Evolutionary conservation across 192 early-diverging fungal genomes (phyloP).

Genomic region (Paraglomus occultum): DNA sequence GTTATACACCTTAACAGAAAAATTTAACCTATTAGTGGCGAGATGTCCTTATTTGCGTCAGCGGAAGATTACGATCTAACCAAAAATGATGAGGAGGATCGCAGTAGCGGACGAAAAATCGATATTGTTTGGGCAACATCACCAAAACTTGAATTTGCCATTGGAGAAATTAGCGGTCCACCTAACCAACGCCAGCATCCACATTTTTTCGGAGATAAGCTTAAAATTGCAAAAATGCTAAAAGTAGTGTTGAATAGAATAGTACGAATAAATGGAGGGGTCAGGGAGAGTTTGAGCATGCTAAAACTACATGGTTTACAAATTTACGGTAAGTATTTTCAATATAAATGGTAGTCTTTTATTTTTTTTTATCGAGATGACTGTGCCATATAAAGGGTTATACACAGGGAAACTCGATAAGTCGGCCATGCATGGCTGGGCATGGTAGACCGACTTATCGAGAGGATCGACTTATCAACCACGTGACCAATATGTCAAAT

Average conservation of each 20-base stretch:
- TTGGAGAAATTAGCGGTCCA: slow-evolving; percentile 15
- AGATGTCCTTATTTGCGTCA: slow-evolving; percentile 20
- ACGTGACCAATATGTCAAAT: too few relatives aligned
- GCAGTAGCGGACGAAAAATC: slow-evolving; percentile 19
- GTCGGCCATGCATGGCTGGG: too few relatives aligned
- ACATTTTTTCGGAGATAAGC: slow-evolving; percentile 17
- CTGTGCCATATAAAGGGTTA: too few relatives aligned
- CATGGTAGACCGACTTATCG: too few relatives aligned
- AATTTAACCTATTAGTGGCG: slow-evolving; percentile 22
- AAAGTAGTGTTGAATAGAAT: slow-evolving; percentile 20
- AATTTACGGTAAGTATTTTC: slow-evolving; percentile 22
- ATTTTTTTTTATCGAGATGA: too few relatives aligned
- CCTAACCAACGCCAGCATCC: slow-evolving; percentile 23
- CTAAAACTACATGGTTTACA: slow-evolving; percentile 24
- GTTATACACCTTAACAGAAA: slow-evolving; percentile 5
- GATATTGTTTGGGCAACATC: slow-evolving; percentile 19
- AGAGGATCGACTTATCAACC: too few relatives aligned
- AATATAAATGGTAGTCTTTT: not conserved
- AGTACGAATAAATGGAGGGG: slow-evolving; percentile 2
- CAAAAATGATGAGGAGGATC: slow-evolving; percentile 22
- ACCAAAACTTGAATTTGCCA: slow-evolving; percentile 9
- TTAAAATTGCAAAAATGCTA: slow-evolving; percentile 26
- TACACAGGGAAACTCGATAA: too few relatives aligned
- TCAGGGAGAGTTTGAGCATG: not conserved
- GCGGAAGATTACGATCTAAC: slow-evolving; percentile 13